Evolutionary conservation across 2,329 filamentous ascomycete genomes (phyloP), one percentile per base, ranked within the genome.

Genomic region (Colletotrichum musicola): DNA sequence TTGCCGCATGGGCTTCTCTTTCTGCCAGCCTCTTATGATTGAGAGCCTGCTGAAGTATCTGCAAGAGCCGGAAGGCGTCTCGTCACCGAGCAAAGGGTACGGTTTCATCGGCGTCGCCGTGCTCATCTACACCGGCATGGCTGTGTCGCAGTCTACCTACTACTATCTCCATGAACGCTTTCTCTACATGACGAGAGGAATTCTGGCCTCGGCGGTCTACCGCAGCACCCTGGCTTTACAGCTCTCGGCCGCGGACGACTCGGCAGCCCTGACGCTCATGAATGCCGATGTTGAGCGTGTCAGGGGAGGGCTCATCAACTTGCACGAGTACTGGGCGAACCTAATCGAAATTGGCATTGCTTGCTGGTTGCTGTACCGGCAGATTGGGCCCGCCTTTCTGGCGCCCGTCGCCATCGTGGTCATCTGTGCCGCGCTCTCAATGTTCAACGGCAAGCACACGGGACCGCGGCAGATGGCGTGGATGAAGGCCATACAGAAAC

Each of bases 201-300:
- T 75, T 22, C 73, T 82, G 0, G 75, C 74, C 1, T 71, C 77
- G 0, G 74, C 73, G 3, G 74, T 82, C 2, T 82, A 81, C 54
- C 62, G 51, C 12, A 78, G 81, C 65, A 79, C 77, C 1, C 77
- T 75, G 0, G 70, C 71, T 14, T 70, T 78, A n/a, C 76, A 76
- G 6, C 64, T 78, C 3, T 76, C 75, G 0, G 72, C 75, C 0
- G 74, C 78, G 3, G 78, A 81, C 40, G 78, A 82, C n/a, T 76
- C 79, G 3, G 79, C 81, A 0, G 78, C 82, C 0, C 70, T 86
- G 50, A 85, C 84, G 0, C 75, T 85, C 3, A 86, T 86, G 83
- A 83, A 78, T 63, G 79, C 81, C 4, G 84, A 86, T 55, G 75
- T 85, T 10, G 83, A 85, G 64, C 77, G 80, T 5, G 79, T 85